Conservation (phyloP, 164 flowering plant species). For the Euptelea pleiosperma region DNA sequence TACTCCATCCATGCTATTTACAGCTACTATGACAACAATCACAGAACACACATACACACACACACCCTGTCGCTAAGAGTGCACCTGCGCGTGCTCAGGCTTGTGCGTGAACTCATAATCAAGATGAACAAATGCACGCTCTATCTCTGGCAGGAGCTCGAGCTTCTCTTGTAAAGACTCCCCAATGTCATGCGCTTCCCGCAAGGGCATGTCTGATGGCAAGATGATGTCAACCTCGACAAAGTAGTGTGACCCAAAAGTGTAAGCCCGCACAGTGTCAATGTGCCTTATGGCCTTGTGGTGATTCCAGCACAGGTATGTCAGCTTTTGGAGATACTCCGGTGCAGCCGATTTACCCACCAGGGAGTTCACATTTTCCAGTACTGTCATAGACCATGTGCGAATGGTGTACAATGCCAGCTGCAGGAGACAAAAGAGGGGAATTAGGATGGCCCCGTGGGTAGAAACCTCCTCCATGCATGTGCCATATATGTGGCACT, state of each 20-base stretch:
- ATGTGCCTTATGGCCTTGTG: conserved; percentile 77
- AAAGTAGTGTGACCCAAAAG: conserved; percentile 97
- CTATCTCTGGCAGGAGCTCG: conserved; percentile 83
- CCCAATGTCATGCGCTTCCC: conserved; percentile 90
- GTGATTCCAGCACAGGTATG: conserved; percentile 95
- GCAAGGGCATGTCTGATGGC: conserved; percentile 72
- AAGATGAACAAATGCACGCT: conserved; percentile 91
- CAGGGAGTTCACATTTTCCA: conserved; percentile 88
- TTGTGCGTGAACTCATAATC: conserved; percentile 84
- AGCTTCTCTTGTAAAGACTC: conserved; percentile 89
- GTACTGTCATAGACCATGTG: conserved; percentile 85
- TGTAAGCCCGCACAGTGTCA: conserved; percentile 85
- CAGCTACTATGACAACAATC: too few species aligned
- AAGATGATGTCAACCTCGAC: conserved; percentile 97
- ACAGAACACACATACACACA: too few species aligned
- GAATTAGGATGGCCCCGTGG: too few species aligned
- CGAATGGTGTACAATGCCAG: conserved; percentile 90
- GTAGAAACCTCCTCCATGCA: too few species aligned
- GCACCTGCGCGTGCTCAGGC: conserved; percentile 83
- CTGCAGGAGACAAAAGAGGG: conserved; percentile 64
- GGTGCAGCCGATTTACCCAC: conserved; percentile 89
- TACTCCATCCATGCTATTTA: too few species aligned
- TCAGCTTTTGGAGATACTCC: conserved; percentile 78
- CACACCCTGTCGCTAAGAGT: too few species aligned
- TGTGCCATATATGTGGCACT: too few species aligned